Evolutionary conservation across 2,329 filamentous ascomycete species (phyloP), one percentile per base, ranked within the genome.

Genomic region (Cladosporium sphaerospermum): DNA sequence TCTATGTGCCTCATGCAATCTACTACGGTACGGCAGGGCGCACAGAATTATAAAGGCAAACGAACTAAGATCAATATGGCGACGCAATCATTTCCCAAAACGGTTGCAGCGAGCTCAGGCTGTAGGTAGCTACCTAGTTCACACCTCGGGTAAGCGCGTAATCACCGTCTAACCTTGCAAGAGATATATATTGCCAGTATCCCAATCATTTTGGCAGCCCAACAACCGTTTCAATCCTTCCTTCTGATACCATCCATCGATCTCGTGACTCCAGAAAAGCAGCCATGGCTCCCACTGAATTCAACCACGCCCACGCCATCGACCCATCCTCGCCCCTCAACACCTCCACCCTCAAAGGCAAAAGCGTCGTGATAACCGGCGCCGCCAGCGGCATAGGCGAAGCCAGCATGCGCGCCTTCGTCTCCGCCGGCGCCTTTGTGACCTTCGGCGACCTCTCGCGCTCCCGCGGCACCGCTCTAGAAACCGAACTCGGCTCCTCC

Each of bases 281-380:
- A n/a, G 32, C 13, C 7, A 52, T 46, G 42, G 28, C 34, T 8
- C 16, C 50, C 28, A 32, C 41, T 3, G n/a, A 45, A n/a, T 46
- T 46, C n/a, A 18, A 32, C 37, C 19, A 32, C 11, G 33, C 18
- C n/a, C 18, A 57, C 19, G 55, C 57, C 11, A 57, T 72, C 14
- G 66, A 72, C 55, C 65, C 68, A 50, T 68, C 66, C 1, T 50
- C 65, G 3, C 57, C 60, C 8, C 67, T 69, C 9, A 71, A 77
- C 57, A 54, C 59, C n/a, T 62, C 60, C 39, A 36, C 57, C 75
- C 8, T 63, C 60, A 3, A 44, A 51, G 74, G 71, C 28, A 78
- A 76, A 57, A 74, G 71, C 1, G 73, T 76, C 19, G 68, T 78
- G 18, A 69, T 78, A 13, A 78, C 75, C 1, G 74, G 75, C n/a